Conservation (phyloP, 176 grass and related monocot genomes). For the Avena sativa region DNA sequence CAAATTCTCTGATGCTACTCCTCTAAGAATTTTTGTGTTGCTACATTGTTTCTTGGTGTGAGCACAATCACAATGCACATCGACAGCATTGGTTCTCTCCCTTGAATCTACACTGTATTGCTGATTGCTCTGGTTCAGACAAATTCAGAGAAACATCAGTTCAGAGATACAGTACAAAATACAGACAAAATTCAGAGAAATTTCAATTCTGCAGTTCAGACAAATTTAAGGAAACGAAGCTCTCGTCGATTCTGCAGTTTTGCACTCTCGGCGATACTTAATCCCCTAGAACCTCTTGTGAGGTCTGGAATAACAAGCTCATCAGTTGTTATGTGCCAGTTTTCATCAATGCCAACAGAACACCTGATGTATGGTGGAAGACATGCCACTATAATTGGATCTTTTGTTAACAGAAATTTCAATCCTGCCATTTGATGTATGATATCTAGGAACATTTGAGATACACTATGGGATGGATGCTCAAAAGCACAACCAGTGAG, state of each 20-base stretch:
- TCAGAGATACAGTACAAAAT: too few relatives aligned
- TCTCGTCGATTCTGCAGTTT: slow-evolving; percentile 29
- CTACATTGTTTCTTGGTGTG: too few relatives aligned
- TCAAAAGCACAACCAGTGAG: slow-evolving; percentile 14
- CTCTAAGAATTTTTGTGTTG: too few relatives aligned
- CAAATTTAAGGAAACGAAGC: slow-evolving; percentile 17
- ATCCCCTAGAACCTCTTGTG: background rate
- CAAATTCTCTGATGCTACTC: too few relatives aligned
- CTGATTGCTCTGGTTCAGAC: too few relatives aligned
- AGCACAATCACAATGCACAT: too few relatives aligned
- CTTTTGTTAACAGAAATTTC: slow-evolving; percentile 28
- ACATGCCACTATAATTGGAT: background rate
- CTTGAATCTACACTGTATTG: too few relatives aligned
- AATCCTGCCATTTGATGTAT: slow-evolving; percentile 14
- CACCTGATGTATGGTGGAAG: background rate
- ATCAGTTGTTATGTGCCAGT: background rate
- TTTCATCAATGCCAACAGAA: background rate
- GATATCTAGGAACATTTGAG: background rate
- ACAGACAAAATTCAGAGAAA: too few relatives aligned
- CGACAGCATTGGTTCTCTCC: too few relatives aligned
- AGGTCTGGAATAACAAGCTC: slow-evolving; percentile 35
- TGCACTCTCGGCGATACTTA: slow-evolving; percentile 9
- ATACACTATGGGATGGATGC: background rate
- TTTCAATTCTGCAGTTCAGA: too few relatives aligned
- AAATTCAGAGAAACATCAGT: too few relatives aligned